phyloP scores from a whole-genome alignment of 345 rosid genomes.

The Rhodomyrtus tomentosa region DNA sequence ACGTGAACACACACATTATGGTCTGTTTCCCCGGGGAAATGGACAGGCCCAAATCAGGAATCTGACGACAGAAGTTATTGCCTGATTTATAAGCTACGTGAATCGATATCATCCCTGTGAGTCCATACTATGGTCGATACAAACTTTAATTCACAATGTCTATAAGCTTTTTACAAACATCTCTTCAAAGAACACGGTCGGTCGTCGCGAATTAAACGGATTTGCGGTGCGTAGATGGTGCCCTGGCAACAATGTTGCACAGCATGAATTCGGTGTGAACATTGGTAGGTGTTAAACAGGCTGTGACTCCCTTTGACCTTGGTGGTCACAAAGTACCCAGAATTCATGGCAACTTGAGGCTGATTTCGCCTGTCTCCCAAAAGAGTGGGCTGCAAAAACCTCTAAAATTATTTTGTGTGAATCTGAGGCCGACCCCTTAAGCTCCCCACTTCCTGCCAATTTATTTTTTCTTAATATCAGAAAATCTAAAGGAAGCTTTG shows the following conservation, averaged over 20 bases:
- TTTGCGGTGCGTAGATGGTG: neutral
- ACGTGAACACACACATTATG: neutral
- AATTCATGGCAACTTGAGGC: too few relatives aligned
- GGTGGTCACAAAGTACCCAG: too few relatives aligned
- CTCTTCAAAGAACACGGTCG: too few relatives aligned
- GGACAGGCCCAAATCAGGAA: neutral
- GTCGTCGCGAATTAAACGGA: neutral
- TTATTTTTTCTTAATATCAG: too few relatives aligned
- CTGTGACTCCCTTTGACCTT: too few relatives aligned
- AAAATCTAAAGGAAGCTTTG: too few relatives aligned
- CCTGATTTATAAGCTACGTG: neutral
- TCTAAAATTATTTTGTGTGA: too few relatives aligned
- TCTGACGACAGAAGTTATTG: neutral
- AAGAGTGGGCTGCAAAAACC: too few relatives aligned
- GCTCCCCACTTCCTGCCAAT: too few relatives aligned
- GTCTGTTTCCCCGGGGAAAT: neutral
- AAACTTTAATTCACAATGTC: neutral
- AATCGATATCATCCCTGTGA: neutral
- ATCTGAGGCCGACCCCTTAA: too few relatives aligned
- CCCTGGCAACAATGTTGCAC: neutral
- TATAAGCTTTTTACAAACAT: neutral
- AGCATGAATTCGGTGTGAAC: neutral
- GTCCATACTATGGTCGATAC: neutral
- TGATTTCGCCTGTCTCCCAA: too few relatives aligned
- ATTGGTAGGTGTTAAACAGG: too few relatives aligned